Evolutionary conservation across 257 asterid genomes (phyloP).

Genomic region (Solanum appendiculatum): DNA sequence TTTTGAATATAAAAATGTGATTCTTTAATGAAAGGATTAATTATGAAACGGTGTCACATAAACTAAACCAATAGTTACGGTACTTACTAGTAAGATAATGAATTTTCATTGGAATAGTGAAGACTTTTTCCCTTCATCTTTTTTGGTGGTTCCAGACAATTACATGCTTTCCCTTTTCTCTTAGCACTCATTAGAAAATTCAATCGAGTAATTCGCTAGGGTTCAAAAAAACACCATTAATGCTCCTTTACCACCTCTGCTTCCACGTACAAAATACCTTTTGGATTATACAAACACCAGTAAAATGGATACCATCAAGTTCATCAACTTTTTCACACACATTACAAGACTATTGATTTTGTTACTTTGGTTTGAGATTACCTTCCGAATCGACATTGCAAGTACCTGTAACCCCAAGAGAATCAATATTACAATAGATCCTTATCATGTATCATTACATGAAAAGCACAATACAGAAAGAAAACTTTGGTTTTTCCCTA

Average conservation of each 20-base stretch:
- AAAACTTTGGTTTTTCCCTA: not conserved
- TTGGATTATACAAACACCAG: not conserved
- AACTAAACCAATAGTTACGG: not conserved
- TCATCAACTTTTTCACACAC: not conserved
- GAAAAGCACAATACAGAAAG: not conserved
- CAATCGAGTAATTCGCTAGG: not conserved
- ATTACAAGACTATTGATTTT: not conserved
- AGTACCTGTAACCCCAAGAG: not conserved
- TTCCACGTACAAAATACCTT: not conserved
- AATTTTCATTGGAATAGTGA: not conserved
- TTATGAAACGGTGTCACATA: not conserved
- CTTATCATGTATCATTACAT: not conserved
- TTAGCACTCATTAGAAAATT: not conserved
- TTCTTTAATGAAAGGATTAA: not conserved
- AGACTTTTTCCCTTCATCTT: not conserved
- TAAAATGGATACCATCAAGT: not conserved
- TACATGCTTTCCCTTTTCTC: not conserved
- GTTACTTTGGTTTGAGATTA: not conserved
- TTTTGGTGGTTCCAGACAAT: not conserved
- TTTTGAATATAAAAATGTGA: not conserved
- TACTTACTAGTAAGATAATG: not conserved
- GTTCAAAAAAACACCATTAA: not conserved
- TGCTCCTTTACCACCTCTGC: not conserved
- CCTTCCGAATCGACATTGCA: not conserved
- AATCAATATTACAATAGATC: not conserved